Evolutionary conservation across 768 basidiomycete genomes (phyloP), one percentile per base, ranked within the genome.

Genomic region (Tremella mesenterica): DNA sequence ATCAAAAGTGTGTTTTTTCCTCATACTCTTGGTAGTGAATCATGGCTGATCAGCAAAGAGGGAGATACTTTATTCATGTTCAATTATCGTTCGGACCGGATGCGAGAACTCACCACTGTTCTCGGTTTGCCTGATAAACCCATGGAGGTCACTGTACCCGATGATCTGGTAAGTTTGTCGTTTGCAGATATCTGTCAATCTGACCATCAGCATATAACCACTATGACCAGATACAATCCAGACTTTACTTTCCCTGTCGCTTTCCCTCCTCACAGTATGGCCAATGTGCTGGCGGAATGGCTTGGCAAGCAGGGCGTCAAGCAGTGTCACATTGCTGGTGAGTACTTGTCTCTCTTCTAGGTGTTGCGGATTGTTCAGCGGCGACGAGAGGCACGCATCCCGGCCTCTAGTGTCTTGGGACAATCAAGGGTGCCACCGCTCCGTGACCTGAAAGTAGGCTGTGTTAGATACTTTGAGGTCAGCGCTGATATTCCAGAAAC

Each of bases 41-140:
- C 20, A 25, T 23, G 21, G 30, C 41, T 50, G 48, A 52, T 9
- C 62, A 30, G 48, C 33, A 7, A 59, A 88, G 88, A 89, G 53
- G 79, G 77, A 38, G 91, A 95, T 73, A 92, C 90, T 0, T 69
- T 96, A 3, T 95, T 93, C 80, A 83, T 87, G 76, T 96, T 93
- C 83, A 96, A 96, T 77, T 95, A 96, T 74, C 84, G 92, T 56
- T 92, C 91, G 0, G 91, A 96, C 73, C 84, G 92, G 49, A 88
- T 96, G 86, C 83, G 91, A 44, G 91, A 96, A 75, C 84, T 95
- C 56, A 79, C 76, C n/a, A 76, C 80, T 26, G 81, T 96, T 7
- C 80, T 95, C 49, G 91, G 90, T 18, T 73, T 83, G 3, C 81
- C 83, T 2, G 83, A 88, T 60, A 88, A 86, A 73, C 88, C 88